These are phyloP conservation scores for Pyrus communis DNA, from an alignment of 306 rosid genomes.

Conservation along the genomic window DNA sequence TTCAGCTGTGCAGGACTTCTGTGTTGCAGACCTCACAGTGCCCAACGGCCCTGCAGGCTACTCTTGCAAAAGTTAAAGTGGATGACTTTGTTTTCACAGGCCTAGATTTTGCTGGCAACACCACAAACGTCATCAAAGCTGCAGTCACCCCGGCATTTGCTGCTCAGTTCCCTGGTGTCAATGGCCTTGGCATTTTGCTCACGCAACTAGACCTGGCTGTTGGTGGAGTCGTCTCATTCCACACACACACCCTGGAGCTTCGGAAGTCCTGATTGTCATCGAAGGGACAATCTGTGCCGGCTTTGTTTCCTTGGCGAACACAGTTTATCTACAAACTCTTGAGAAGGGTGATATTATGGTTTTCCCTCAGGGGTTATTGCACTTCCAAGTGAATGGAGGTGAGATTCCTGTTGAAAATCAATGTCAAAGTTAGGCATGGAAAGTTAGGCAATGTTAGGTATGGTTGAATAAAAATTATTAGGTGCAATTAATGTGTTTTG, in stretches of 20 bases:
- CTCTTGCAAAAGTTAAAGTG: constrained; percentile 55
- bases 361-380: constrained; percentile 76
- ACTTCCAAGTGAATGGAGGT: constrained; percentile 59
- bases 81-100: constrained; percentile 53
- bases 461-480: no score
- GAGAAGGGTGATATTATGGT: constrained; percentile 65
- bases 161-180: constrained; percentile 55
- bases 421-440: no score
- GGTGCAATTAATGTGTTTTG: no score
- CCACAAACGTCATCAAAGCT: constrained; percentile 65
- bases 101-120: constrained; percentile 54
- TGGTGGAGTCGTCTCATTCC: constrained; percentile 65
- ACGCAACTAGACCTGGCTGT: constrained; percentile 54
- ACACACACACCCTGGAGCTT: constrained; percentile 74
- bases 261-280: constrained; percentile 36
- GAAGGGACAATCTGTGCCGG: constrained; percentile 58
- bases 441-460: no score
- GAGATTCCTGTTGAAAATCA: no score
- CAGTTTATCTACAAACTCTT: constrained; percentile 48
- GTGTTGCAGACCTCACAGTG: constrained; percentile 53
- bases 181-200: constrained; percentile 65
- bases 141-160: constrained; percentile 59
- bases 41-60: constrained; percentile 64
- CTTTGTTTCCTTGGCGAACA: constrained; percentile 49
- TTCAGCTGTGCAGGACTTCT: constrained; percentile 69